Percentiles rank a stretch among this genome's conserved stretches.
Evolutionary conservation across 148 eudicot genomes (phyloP).

Genomic region (Chenopodium formosanum): DNA sequence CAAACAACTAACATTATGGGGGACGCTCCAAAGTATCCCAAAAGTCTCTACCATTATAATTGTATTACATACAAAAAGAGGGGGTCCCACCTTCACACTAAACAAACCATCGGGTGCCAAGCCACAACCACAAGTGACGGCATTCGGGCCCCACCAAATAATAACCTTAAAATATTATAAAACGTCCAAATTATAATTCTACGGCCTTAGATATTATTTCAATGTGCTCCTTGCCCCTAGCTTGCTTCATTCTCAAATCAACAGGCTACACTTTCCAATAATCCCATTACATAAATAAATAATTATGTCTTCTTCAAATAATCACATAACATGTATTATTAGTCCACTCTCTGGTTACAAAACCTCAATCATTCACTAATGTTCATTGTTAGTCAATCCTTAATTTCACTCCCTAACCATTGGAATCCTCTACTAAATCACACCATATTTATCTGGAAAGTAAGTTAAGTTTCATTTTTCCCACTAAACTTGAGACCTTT

Average conservation of each 20-base stretch:
- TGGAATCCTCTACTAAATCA: not conserved
- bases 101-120: conserved; percentile 7
- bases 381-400: conserved; percentile 4
- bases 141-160: no score
- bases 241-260: conserved; percentile 2
- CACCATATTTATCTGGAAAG: not conserved
- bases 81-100: conserved; percentile 3
- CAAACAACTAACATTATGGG: not conserved
- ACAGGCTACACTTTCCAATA: conserved; percentile 1
- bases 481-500: not conserved
- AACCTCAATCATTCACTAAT: conserved; percentile 10
- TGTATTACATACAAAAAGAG: not conserved
- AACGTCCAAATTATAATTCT: not conserved
- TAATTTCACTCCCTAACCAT: conserved; percentile 1
- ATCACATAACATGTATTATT: no score
- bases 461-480: not conserved
- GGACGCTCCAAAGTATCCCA: not conserved
- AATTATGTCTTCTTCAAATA: not conserved
- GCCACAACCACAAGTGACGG: conserved; percentile 14
- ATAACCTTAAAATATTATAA: not conserved
- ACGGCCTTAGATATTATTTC: conserved; percentile 5
- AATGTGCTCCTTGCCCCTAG: conserved; percentile 3
- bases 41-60: not conserved
- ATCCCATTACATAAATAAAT: no score
- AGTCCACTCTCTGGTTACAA: not conserved